A percentile compares a stretch with the other conserved stretches of the same genome.
Evolutionary conservation across 345 rosid species (phyloP).

Genomic region (Gossypium arboreum): DNA sequence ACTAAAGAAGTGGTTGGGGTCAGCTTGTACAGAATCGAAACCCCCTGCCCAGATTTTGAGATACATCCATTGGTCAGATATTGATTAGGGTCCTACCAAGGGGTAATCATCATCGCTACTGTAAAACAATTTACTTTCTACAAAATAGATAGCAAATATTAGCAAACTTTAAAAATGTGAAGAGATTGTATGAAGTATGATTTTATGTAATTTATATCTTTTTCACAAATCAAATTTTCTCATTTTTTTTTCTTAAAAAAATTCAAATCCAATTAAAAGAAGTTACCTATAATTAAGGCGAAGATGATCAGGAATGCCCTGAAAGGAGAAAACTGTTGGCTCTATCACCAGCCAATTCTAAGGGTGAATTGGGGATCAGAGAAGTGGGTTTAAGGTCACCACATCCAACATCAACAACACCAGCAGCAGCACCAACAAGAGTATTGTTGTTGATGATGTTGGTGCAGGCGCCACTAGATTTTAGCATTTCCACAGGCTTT

Average conservation of each 20-base stretch:
- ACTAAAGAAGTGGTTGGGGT: background rate
- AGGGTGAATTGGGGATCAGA: conserved; percentile 25
- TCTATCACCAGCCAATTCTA: conserved; percentile 34
- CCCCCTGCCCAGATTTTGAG: background rate
- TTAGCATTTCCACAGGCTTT: conserved; percentile 99
- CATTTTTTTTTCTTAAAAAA: too few relatives aligned
- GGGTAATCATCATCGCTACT: background rate
- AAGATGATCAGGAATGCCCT: conserved; percentile 52
- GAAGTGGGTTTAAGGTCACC: conserved; percentile 16
- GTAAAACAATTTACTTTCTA: too few relatives aligned
- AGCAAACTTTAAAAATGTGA: background rate
- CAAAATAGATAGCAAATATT: too few relatives aligned
- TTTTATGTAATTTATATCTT: too few relatives aligned
- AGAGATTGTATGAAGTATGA: too few relatives aligned
- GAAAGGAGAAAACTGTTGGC: conserved; percentile 36
- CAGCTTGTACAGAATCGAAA: background rate
- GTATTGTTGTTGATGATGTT: conserved; percentile 12
- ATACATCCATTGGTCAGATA: background rate
- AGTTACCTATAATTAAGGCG: conserved; percentile 54
- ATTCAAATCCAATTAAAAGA: too few relatives aligned
- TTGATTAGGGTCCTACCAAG: background rate
- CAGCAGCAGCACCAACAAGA: conserved; percentile 10
- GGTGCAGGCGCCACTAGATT: conserved; percentile 21
- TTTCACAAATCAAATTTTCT: too few relatives aligned
- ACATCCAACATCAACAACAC: conserved; percentile 20